Conservation (phyloP, 495 filamentous ascomycete species). For the Cercophora newfieldiana region DNA sequence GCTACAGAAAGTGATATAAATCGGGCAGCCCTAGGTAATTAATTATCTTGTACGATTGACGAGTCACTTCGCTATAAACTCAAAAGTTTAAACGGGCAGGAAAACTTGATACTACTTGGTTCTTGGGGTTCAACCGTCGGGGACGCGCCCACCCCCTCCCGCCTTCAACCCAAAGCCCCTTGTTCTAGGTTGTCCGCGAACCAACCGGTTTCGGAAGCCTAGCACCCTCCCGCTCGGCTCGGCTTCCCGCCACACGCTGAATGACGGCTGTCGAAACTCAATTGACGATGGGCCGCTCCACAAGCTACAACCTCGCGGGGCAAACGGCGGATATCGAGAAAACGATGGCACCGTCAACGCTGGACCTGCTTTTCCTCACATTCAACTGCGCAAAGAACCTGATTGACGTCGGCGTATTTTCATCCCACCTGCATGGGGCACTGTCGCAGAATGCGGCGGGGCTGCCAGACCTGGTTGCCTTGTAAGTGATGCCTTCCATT, state of each 20-base stretch:
- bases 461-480: conserved; percentile 68
- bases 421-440: conserved; percentile 68
- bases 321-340: background rate
- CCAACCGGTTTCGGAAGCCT: conserved; percentile 2
- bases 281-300: conserved; percentile 16
- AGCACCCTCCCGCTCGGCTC: background rate
- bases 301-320: background rate
- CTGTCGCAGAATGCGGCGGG: conserved; percentile 52
- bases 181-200: background rate
- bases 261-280: background rate
- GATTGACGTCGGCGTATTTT: conserved; percentile 64
- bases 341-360: conserved; percentile 34
- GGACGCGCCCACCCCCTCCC: no score
- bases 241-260: background rate
- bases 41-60: background rate
- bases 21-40: background rate
- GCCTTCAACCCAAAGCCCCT: background rate
- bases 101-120: background rate
- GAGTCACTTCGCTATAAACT: background rate
- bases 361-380: conserved; percentile 73
- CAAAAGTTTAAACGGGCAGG: background rate
- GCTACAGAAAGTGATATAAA: background rate
- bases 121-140: background rate
- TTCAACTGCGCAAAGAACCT: conserved; percentile 81
- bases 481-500: conserved; percentile 39